Percentiles rank a stretch among this genome's conserved stretches.
Conservation (phyloP, 768 basidiomycete genomes). For the Lactifluus volemus region DNA sequence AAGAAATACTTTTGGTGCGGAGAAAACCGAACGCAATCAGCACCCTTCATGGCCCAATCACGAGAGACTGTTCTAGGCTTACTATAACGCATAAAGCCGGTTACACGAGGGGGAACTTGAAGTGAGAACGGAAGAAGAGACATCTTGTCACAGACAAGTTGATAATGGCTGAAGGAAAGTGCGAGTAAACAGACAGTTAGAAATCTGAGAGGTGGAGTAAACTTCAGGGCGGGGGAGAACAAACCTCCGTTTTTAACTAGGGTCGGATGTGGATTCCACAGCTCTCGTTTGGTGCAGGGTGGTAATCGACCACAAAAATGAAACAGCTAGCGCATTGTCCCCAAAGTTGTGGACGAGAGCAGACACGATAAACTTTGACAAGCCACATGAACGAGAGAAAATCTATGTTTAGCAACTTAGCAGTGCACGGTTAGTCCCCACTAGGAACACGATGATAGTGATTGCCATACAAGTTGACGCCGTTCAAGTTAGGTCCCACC, state of each 20-base stretch:
- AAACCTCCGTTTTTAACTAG: background rate
- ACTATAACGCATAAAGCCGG: constrained; percentile 7
- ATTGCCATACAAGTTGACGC: background rate
- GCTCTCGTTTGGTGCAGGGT: background rate
- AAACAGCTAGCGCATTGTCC: background rate
- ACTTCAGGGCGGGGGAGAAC: background rate
- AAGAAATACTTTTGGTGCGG: background rate
- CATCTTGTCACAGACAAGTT: constrained; percentile 18
- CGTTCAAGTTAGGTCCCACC: too few relatives aligned
- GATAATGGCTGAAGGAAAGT: background rate
- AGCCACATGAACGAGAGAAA: background rate
- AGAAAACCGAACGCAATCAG: background rate
- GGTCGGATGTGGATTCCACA: background rate
- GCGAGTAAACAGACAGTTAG: too few relatives aligned
- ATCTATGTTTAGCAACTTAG: background rate
- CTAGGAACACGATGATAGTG: background rate
- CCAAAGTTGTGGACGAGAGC: background rate
- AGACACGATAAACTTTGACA: background rate
- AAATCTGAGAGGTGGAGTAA: background rate
- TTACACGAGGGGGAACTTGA: background rate
- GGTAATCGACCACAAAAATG: background rate
- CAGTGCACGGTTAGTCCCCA: background rate
- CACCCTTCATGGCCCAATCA: too few relatives aligned
- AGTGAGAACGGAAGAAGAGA: background rate
- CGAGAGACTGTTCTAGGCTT: background rate